Evolutionary conservation across 768 basidiomycete genomes (phyloP), one percentile per base, ranked within the genome.

Genomic region (Hericium erinaceus): DNA sequence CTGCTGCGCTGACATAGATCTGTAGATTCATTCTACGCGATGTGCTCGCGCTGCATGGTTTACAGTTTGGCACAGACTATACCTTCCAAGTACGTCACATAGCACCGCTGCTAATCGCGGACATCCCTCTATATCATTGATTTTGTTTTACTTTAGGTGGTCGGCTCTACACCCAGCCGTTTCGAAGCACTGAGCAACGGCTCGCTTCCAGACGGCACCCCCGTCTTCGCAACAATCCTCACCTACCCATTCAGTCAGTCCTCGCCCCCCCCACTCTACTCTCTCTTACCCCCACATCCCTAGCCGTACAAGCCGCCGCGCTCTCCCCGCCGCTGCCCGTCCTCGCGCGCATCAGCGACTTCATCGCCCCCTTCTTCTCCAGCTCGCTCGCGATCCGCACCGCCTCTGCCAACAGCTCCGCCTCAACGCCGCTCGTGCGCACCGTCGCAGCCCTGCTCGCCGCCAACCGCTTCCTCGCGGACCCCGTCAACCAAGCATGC

Each of bases 261-360:
- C 44, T 20, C 39, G 2, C 5, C 9, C 8, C 7, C 16, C 8
- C 20, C 26, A 26, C 26, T 46, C 16, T 20, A 8, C 44, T 8
- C 20, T 18, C 20, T 12, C 15, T 44, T 18, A n/a, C 44, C 20
- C 44, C 7, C 44, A 20, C 20, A 4, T 16, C 16, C 24, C 9
- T 2, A 49, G 56, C 56, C 24, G 48, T 33, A 11, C 38, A 52
- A 13, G 56, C 24, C 5, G 50, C 56, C 6, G 46, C 56, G 26
- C 22, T 39, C 16, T 28, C 46, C 22, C 48, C 56, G 37, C 56
- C 56, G 11, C 48, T 51, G 5, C 46, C 56, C 37, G 51, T 57
- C 37, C 56, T 57, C 26, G 56, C 56, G 2, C 56, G 56, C 38
- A 20, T 51, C 20, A 33, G 26, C 56, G 56, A 57, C 56, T 57